These are phyloP conservation scores for Neofusicoccum parvum DNA, from an alignment of 2,329 filamentous ascomycete genomes.

Conservation along the genomic window DNA sequence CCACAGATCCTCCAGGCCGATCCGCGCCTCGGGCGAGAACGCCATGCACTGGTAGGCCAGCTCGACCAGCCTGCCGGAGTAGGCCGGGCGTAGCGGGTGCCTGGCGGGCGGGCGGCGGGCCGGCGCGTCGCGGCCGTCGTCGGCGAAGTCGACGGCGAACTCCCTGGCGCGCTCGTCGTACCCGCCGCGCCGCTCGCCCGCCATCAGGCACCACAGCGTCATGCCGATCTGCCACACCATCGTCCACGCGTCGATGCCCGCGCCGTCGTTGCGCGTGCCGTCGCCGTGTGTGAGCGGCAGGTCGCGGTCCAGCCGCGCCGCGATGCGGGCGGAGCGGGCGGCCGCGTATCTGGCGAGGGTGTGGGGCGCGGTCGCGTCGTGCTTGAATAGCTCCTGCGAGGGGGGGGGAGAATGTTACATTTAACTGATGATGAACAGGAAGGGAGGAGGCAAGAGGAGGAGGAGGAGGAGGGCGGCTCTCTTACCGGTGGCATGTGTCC, in stretches of 20 bases:
- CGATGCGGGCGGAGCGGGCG: no score
- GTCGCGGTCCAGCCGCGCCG: not conserved
- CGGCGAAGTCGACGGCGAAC: not conserved
- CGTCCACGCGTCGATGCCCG: not conserved
- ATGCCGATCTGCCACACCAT: slow-evolving; percentile 6
- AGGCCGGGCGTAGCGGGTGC: not conserved
- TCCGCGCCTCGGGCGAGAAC: not conserved
- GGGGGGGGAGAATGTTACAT: not conserved
- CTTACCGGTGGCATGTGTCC: not conserved
- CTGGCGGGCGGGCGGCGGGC: not conserved
- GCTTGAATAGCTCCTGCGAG: no score
- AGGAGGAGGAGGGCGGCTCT: not conserved
- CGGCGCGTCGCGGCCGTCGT: not conserved
- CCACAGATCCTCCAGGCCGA: not conserved
- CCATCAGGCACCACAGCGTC: not conserved
- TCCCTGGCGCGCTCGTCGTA: not conserved
- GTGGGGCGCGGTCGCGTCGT: no score
- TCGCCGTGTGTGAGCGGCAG: not conserved
- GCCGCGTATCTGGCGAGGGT: no score
- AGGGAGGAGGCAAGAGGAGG: not conserved
- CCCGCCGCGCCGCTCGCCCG: not conserved
- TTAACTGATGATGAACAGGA: not conserved
- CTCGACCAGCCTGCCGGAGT: slow-evolving; percentile 4
- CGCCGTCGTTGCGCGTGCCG: not conserved
- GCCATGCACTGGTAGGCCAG: slow-evolving; percentile 1